These are phyloP conservation scores for Daldinia sp. DNA, from an alignment of 2,329 filamentous ascomycete genomes.

Conservation along the genomic window DNA sequence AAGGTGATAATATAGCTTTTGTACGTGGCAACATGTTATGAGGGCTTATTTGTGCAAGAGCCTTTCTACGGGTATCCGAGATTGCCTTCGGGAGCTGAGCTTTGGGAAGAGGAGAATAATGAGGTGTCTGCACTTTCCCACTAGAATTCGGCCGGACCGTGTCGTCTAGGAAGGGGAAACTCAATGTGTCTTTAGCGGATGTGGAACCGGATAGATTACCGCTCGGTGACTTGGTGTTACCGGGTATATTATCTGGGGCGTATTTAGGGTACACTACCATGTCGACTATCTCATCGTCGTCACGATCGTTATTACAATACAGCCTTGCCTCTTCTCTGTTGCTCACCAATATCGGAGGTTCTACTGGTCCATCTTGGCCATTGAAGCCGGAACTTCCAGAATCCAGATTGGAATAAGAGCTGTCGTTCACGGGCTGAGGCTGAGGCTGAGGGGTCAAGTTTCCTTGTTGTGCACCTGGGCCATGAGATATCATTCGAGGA, in stretches of 20 bases:
- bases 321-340: neutral
- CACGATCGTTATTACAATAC: neutral
- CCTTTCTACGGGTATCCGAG: conserved; percentile 21
- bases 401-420: neutral
- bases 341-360: neutral
- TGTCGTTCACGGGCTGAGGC: neutral
- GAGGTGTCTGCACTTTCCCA: neutral
- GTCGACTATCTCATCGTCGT: neutral
- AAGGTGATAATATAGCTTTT: neutral
- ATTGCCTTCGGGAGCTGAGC: conserved; percentile 23
- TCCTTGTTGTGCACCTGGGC: neutral
- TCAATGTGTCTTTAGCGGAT: neutral
- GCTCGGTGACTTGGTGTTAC: neutral
- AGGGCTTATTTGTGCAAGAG: conserved; percentile 19
- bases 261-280: neutral
- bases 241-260: neutral
- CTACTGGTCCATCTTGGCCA: neutral
- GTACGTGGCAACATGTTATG: neutral
- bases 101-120: conserved; percentile 9
- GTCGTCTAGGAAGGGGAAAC: conserved; percentile 19
- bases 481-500: conserved; percentile 9
- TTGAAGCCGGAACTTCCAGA: neutral
- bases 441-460: neutral
- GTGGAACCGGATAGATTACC: neutral
- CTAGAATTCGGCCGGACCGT: neutral